A percentile compares a stretch with the other conserved stretches of the same genome.
These are phyloP conservation scores for Cordia subcordata DNA, from an alignment of 257 asterid genomes.

Conservation along the genomic window DNA sequence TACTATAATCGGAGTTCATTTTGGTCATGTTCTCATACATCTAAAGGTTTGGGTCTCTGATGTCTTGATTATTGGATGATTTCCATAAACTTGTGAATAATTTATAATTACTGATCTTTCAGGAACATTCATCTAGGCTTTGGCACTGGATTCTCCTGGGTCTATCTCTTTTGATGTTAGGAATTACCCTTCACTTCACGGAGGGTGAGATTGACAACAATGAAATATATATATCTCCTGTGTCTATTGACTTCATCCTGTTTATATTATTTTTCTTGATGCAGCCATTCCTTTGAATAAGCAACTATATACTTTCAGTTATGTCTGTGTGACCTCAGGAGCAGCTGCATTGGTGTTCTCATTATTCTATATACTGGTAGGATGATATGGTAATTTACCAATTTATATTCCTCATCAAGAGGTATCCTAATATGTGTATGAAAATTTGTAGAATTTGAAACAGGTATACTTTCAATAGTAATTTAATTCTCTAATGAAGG, in stretches of 20 bases:
- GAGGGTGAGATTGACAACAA: conserved; percentile 34
- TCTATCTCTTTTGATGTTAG: conserved; percentile 43
- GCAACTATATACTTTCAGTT: conserved; percentile 72
- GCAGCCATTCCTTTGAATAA: conserved; percentile 77
- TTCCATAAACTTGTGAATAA: neutral
- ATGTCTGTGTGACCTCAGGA: conserved; percentile 69
- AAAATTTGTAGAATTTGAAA: too few relatives aligned
- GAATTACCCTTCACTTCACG: conserved; percentile 56
- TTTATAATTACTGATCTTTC: conserved; percentile 5
- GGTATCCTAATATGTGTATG: too few relatives aligned
- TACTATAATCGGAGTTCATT: conserved; percentile 60
- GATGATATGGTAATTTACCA: neutral
- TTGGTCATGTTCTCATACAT: conserved; percentile 67
- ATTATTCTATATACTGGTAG: conserved; percentile 55
- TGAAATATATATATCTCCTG: neutral
- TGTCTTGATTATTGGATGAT: neutral
- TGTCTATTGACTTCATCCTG: neutral
- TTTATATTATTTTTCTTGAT: conserved; percentile 9
- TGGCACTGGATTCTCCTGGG: conserved; percentile 57
- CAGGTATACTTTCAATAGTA: too few relatives aligned
- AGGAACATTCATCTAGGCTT: conserved; percentile 66
- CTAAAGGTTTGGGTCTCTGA: conserved; percentile 35
- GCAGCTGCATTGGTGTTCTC: conserved; percentile 69
- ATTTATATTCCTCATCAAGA: too few relatives aligned
- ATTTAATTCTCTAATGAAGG: too few relatives aligned